phyloP scores from a whole-genome alignment of 2,329 filamentous ascomycete species.

The Fusarium acutatum region DNA sequence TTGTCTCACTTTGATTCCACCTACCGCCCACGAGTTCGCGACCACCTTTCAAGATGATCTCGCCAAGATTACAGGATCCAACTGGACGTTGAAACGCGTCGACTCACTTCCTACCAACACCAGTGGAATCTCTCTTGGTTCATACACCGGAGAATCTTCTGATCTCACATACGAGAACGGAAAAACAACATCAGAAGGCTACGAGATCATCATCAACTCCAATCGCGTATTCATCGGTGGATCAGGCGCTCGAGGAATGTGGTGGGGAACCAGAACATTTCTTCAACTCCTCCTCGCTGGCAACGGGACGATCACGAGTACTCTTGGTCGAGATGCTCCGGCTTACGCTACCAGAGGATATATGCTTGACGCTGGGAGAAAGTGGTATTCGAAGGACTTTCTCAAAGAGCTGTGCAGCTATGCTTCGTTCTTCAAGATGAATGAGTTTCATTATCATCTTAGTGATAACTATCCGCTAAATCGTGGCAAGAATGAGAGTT shows the following conservation, averaged over 20 bases:
- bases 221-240: constrained; percentile 9
- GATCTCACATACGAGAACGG: constrained; percentile 3
- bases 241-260: constrained; percentile 17
- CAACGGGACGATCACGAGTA: not conserved
- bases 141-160: not conserved
- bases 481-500: constrained; percentile 19
- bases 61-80: not conserved
- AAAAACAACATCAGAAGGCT: constrained; percentile 1
- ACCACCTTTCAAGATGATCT: constrained; percentile 9
- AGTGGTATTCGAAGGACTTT: constrained; percentile 19
- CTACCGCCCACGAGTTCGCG: constrained; percentile 7
- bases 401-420: constrained; percentile 16
- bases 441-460: constrained; percentile 19
- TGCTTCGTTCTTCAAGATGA: constrained; percentile 26
- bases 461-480: constrained; percentile 23
- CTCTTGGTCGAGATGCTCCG: not conserved
- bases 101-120: not conserved
- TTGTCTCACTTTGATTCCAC: not conserved
- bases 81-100: constrained; percentile 7
- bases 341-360: constrained; percentile 15
- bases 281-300: constrained; percentile 7
- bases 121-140: not conserved
- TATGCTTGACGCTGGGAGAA: constrained; percentile 15
- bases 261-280: constrained; percentile 18
- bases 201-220: constrained; percentile 6